Conservation (phyloP, 23 red algal species). For the Gracilaria gracilis region DNA sequence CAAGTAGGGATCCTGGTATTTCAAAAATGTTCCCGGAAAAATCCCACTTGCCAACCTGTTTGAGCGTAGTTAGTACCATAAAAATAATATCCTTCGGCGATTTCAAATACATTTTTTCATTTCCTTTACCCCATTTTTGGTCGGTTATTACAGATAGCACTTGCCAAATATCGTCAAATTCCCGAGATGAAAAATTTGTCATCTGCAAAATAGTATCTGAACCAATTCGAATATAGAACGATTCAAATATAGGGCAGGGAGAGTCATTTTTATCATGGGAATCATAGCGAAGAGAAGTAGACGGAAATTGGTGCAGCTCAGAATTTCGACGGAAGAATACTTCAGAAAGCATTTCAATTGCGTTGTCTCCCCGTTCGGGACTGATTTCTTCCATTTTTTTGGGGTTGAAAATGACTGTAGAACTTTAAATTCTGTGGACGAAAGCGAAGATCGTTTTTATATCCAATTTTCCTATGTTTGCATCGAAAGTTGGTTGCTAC, state of each 20-base stretch:
- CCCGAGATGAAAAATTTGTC: neutral
- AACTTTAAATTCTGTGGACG: no score
- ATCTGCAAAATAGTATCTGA: neutral
- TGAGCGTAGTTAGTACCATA: conserved; percentile 18
- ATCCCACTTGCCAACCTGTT: conserved; percentile 16
- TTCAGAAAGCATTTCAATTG: neutral
- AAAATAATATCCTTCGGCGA: neutral
- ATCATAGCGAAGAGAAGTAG: neutral
- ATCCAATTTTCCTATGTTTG: no score
- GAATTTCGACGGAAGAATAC: neutral
- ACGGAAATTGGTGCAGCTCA: neutral
- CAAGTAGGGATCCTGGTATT: neutral
- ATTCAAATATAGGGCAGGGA: neutral
- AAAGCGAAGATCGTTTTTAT: no score
- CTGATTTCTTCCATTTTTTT: no score
- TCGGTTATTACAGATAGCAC: neutral
- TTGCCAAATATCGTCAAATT: neutral
- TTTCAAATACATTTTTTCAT: neutral
- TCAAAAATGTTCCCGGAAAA: neutral
- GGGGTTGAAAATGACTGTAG: no score
- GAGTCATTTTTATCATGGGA: conserved; percentile 24
- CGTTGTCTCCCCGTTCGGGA: no score
- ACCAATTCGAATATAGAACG: conserved; percentile 1
- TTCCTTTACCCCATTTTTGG: neutral
- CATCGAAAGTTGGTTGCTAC: no score